Conservation (phyloP, 257 asterid genomes). For the Ilex aquifolium region DNA sequence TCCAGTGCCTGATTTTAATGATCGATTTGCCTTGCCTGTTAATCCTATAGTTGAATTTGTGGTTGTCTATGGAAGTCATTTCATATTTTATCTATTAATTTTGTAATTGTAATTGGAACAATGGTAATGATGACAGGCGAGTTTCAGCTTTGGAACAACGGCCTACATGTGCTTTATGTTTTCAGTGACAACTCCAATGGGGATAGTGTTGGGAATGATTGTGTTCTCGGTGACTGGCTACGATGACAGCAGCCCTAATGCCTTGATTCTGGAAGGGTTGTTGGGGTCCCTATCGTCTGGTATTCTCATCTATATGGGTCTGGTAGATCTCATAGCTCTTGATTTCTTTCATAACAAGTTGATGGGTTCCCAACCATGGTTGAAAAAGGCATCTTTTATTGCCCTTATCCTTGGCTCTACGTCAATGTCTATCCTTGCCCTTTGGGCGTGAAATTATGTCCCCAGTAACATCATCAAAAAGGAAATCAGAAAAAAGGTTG, state of each 20-base stretch:
- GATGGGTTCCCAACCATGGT: slow-evolving; percentile 22
- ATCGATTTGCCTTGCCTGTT: no score
- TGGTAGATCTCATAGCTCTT: slow-evolving; percentile 39
- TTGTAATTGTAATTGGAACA: no score
- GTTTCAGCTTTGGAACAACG: slow-evolving; percentile 34
- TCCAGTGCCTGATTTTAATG: no score
- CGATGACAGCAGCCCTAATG: slow-evolving; percentile 34
- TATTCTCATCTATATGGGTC: slow-evolving; percentile 34
- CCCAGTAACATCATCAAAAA: no score
- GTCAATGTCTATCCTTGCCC: slow-evolving; percentile 38
- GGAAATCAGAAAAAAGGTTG: no score
- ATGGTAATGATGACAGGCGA: slow-evolving; percentile 21
- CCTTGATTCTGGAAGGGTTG: slow-evolving; percentile 34
- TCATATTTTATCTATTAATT: no score
- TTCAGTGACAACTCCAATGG: slow-evolving; percentile 38
- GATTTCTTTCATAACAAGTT: slow-evolving; percentile 41
- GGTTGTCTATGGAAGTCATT: no score
- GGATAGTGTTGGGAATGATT: slow-evolving; percentile 34
- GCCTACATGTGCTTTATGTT: slow-evolving; percentile 42
- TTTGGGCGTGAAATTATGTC: slow-evolving; percentile 30
- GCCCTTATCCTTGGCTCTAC: slow-evolving; percentile 38
- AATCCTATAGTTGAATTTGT: no score
- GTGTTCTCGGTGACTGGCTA: slow-evolving; percentile 30
- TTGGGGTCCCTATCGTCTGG: slow-evolving; percentile 40
- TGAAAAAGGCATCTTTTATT: slow-evolving; percentile 33